These are phyloP conservation scores for Lentinula aciculospora DNA, from an alignment of 768 basidiomycete species.

Conservation along the genomic window DNA sequence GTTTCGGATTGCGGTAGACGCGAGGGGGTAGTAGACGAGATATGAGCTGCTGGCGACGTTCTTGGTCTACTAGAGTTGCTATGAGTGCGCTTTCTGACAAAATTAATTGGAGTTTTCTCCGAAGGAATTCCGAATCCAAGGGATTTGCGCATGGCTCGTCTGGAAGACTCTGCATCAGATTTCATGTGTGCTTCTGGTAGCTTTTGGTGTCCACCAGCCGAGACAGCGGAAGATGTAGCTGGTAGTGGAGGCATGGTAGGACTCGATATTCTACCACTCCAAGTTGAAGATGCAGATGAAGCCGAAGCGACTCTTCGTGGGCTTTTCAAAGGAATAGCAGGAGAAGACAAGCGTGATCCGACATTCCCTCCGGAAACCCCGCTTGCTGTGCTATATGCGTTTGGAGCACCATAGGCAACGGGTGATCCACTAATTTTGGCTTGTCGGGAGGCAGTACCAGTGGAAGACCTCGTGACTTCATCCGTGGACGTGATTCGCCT, in stretches of 20 bases:
- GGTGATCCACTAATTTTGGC: not conserved
- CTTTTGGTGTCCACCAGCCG: not conserved
- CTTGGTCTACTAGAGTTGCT: not conserved
- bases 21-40: not conserved
- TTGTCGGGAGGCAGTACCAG: not conserved
- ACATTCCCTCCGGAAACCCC: not conserved
- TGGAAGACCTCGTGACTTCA: too few relatives aligned
- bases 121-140: too few relatives aligned
- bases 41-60: not conserved
- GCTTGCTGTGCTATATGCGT: slow-evolving; percentile 10
- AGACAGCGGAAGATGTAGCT: not conserved
- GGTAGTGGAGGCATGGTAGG: not conserved
- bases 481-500: too few relatives aligned
- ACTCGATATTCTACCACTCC: not conserved
- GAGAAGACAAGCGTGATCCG: slow-evolving; percentile 18
- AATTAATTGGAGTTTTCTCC: not conserved
- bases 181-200: not conserved
- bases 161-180: not conserved
- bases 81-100: not conserved
- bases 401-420: slow-evolving; percentile 8
- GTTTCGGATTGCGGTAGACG: not conserved
- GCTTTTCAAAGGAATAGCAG: slow-evolving; percentile 16
- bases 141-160: not conserved
- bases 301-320: slow-evolving; percentile 9
- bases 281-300: not conserved